phyloP scores from a whole-genome alignment of 1,284 basidiomycete genomes.

The Chalciporus sp. region DNA sequence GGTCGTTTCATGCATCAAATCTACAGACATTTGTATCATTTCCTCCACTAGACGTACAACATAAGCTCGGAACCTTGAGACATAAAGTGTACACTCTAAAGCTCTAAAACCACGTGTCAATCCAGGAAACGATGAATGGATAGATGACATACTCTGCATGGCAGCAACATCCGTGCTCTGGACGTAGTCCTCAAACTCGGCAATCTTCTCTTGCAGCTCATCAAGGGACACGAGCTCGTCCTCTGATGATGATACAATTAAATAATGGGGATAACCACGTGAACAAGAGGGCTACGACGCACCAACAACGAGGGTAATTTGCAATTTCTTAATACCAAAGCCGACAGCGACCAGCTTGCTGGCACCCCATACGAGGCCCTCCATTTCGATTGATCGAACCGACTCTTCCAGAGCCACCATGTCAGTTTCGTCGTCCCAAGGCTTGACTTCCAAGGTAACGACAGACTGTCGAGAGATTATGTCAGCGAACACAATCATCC shows the following conservation, averaged over 20 bases:
- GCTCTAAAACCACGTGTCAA: slow-evolving; percentile 22
- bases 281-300: slow-evolving; percentile 35
- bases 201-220: slow-evolving; percentile 90
- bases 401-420: slow-evolving; percentile 84
- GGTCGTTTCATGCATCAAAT: not conserved
- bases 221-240: slow-evolving; percentile 95
- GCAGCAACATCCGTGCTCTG: slow-evolving; percentile 93
- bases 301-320: slow-evolving; percentile 96
- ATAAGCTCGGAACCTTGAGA: not conserved
- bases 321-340: slow-evolving; percentile 90
- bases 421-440: slow-evolving; percentile 99
- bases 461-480: slow-evolving; percentile 65
- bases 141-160: slow-evolving; percentile 75
- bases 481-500: slow-evolving; percentile 7
- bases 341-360: slow-evolving; percentile 93
- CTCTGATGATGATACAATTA: slow-evolving; percentile 50
- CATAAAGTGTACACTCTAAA: slow-evolving; percentile 8
- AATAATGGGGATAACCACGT: not conserved
- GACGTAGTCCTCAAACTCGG: slow-evolving; percentile 91
- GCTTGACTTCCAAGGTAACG: slow-evolving; percentile 97
- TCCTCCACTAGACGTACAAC: slow-evolving; percentile 11
- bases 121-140: not conserved
- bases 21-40: slow-evolving; percentile 17
- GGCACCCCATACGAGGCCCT: slow-evolving; percentile 94
- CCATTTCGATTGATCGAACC: slow-evolving; percentile 87